Conservation (phyloP, 164 flowering plant species). For the Protea cynaroides region DNA sequence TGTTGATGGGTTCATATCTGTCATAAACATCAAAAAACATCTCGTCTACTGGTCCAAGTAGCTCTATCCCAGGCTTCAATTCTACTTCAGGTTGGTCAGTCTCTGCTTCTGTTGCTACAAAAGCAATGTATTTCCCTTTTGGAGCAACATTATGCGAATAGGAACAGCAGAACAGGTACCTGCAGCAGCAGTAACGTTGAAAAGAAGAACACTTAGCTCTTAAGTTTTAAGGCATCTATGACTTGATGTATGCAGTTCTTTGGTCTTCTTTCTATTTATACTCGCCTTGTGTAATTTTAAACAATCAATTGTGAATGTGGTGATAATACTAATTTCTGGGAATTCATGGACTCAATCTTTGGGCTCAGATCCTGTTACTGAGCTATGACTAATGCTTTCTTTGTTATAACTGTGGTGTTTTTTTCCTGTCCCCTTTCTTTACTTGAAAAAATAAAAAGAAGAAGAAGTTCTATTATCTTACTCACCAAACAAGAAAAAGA, state of each 20-base stretch:
- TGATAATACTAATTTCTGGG: background rate
- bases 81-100: conserved; percentile 82
- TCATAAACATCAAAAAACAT: conserved; percentile 80
- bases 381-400: background rate
- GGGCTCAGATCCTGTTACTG: background rate
- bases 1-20: conserved; percentile 70
- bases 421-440: too few relatives aligned
- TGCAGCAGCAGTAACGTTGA: conserved; percentile 15
- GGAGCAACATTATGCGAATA: conserved; percentile 96
- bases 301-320: background rate
- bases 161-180: conserved; percentile 96
- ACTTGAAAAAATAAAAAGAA: too few relatives aligned
- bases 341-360: background rate
- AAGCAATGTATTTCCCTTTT: conserved; percentile 89
- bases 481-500: too few relatives aligned
- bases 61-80: conserved; percentile 81
- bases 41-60: conserved; percentile 88
- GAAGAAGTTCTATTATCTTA: too few relatives aligned
- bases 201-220: too few relatives aligned
- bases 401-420: background rate
- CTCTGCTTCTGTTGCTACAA: conserved; percentile 90
- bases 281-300: background rate
- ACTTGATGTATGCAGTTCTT: background rate
- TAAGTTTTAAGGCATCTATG: background rate
- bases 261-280: background rate